These are phyloP conservation scores for Colletotrichum shisoi DNA, from an alignment of 2,329 filamentous ascomycete genomes.

Conservation along the genomic window DNA sequence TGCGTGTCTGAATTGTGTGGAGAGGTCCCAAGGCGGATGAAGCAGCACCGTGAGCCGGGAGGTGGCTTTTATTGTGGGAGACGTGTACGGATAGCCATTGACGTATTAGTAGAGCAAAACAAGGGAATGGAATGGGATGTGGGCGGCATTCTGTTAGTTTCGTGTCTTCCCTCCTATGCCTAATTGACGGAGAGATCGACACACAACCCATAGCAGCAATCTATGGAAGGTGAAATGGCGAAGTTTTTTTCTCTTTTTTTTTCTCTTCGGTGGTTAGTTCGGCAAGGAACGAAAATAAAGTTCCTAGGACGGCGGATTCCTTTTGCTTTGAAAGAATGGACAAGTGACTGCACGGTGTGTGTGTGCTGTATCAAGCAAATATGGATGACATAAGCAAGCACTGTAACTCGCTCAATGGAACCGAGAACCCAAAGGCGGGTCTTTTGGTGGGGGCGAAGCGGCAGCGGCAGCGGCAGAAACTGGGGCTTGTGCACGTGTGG, in stretches of 20 bases:
- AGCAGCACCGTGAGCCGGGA: too few relatives aligned
- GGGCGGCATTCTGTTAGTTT: background rate
- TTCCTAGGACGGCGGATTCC: too few relatives aligned
- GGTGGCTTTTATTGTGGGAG: too few relatives aligned
- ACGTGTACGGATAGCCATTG: too few relatives aligned
- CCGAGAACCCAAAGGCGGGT: background rate
- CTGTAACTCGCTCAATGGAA: too few relatives aligned
- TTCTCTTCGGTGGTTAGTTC: background rate
- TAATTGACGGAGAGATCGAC: background rate
- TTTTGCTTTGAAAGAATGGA: background rate
- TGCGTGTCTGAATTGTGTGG: slow-evolving; percentile 24
- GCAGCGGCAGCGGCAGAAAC: background rate
- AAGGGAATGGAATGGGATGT: background rate
- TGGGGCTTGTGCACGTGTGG: background rate
- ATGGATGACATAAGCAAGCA: background rate
- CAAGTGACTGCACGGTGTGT: background rate
- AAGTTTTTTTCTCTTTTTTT: too few relatives aligned
- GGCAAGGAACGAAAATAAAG: too few relatives aligned
- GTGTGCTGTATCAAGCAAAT: too few relatives aligned
- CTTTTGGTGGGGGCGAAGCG: background rate
- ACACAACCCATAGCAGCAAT: background rate
- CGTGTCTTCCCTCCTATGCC: background rate
- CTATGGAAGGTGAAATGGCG: slow-evolving; percentile 1
- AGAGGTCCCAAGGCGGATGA: slow-evolving; percentile 6
- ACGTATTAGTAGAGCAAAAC: too few relatives aligned